A percentile compares a stretch with the other conserved stretches of the same genome.
Conservation (phyloP, 441 rosid genomes). For the Rhodomyrtus psidioides region DNA sequence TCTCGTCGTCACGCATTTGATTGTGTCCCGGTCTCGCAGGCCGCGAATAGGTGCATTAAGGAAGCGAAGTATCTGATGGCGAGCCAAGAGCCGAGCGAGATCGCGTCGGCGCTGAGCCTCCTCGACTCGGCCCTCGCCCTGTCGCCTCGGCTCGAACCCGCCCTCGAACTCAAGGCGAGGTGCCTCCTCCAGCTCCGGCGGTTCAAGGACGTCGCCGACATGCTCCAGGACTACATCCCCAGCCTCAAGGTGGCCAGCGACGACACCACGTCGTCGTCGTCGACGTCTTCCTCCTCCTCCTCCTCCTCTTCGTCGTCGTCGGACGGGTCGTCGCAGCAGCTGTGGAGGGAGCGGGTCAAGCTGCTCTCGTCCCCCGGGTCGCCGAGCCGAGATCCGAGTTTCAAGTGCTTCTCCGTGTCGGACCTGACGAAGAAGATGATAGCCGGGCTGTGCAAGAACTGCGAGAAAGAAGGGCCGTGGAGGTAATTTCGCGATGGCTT, state of each 20-base stretch:
- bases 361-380: conserved; percentile 40
- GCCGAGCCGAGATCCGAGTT: conserved; percentile 31
- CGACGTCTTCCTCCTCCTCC: neutral
- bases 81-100: conserved; percentile 8
- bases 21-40: neutral
- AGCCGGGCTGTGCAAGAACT: conserved; percentile 70
- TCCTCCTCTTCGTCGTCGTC: neutral
- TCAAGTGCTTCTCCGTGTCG: conserved; percentile 84
- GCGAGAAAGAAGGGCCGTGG: conserved; percentile 84
- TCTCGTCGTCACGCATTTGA: neutral
- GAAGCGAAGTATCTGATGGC: conserved; percentile 1
- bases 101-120: conserved; percentile 1
- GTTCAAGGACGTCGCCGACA: conserved; percentile 13
- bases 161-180: conserved; percentile 12
- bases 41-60: neutral
- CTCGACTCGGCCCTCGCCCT: conserved; percentile 12
- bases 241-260: neutral
- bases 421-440: conserved; percentile 87
- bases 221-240: conserved; percentile 16
- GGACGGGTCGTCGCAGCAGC: conserved; percentile 23
- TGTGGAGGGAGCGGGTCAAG: conserved; percentile 60
- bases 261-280: neutral
- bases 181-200: conserved; percentile 7
- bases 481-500: conserved; percentile 34
- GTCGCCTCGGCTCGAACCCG: conserved; percentile 8